Percentiles rank a stretch among this genome's conserved stretches.
Evolutionary conservation across 305 asterid species (phyloP).

Genomic region (Fraxinus floribunda): DNA sequence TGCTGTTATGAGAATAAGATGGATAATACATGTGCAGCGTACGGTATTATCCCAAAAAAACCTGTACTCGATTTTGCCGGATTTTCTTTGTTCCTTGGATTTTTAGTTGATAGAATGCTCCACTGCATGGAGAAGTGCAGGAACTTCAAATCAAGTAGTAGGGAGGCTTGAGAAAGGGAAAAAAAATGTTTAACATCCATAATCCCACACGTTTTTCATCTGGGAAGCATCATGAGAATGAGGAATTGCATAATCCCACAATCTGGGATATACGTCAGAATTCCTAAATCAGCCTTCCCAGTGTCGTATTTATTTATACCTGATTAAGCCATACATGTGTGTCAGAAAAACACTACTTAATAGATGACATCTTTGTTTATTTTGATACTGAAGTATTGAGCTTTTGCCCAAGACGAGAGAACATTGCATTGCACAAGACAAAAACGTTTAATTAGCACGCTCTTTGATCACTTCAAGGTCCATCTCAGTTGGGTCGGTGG

Average conservation of each 20-base stretch:
- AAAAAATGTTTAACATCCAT: not conserved
- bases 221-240: constrained; percentile 2
- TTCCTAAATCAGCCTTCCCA: not conserved
- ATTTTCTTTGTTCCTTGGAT: not conserved
- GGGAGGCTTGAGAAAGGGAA: not conserved
- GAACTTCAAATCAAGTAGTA: not conserved
- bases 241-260: not conserved
- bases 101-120: not conserved
- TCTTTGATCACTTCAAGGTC: constrained; percentile 1
- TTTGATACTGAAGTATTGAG: not conserved
- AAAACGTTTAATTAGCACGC: not conserved
- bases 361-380: not conserved
- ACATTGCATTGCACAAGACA: no score
- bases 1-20: not conserved
- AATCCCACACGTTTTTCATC: not conserved
- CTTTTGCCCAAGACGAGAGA: not conserved
- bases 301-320: not conserved
- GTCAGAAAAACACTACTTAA: not conserved
- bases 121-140: not conserved
- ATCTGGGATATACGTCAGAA: not conserved
- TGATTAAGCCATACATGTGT: not conserved
- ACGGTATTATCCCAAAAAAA: not conserved
- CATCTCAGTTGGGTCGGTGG: constrained; percentile 7
- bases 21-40: not conserved
- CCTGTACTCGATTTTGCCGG: not conserved